phyloP scores from a whole-genome alignment of 495 filamentous ascomycete species.

The Penicillium longicatenatum region DNA sequence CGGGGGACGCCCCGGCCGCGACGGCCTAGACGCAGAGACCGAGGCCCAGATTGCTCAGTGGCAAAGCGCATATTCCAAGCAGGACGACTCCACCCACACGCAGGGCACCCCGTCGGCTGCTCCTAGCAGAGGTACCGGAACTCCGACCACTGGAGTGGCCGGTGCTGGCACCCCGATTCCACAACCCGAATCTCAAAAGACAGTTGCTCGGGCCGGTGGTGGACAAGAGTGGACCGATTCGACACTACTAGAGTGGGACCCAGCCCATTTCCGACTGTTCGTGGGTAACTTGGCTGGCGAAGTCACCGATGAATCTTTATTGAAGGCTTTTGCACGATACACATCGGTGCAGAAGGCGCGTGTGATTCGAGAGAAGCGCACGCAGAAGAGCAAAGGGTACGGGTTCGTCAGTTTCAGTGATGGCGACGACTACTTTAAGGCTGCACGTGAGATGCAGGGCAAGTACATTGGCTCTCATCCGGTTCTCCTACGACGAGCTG shows the following conservation, averaged over 20 bases:
- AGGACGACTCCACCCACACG: constrained; percentile 18
- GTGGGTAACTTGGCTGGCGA: constrained; percentile 98
- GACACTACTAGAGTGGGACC: constrained; percentile 92
- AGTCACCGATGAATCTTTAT: constrained; percentile 91
- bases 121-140: constrained; percentile 47
- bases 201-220: constrained; percentile 83
- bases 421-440: constrained; percentile 92
- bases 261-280: constrained; percentile 89
- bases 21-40: constrained; percentile 76
- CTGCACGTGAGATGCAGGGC: constrained; percentile 96
- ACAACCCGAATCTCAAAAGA: constrained; percentile 55
- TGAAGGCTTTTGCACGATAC: constrained; percentile 92
- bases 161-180: constrained; percentile 38
- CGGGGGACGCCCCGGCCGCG: constrained; percentile 35
- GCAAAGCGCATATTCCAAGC: constrained; percentile 83
- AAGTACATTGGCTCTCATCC: constrained; percentile 99
- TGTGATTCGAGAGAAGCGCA: constrained; percentile 94
- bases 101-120: constrained; percentile 30
- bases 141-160: constrained; percentile 29
- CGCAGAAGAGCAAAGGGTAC: constrained; percentile 92
- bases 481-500: constrained; percentile 79
- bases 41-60: constrained; percentile 95
- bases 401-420: constrained; percentile 96
- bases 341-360: constrained; percentile 86
- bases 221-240: constrained; percentile 88